Evolutionary conservation across 2,329 filamentous ascomycete genomes (phyloP).

Genomic region (Fusarium albosuccineum): DNA sequence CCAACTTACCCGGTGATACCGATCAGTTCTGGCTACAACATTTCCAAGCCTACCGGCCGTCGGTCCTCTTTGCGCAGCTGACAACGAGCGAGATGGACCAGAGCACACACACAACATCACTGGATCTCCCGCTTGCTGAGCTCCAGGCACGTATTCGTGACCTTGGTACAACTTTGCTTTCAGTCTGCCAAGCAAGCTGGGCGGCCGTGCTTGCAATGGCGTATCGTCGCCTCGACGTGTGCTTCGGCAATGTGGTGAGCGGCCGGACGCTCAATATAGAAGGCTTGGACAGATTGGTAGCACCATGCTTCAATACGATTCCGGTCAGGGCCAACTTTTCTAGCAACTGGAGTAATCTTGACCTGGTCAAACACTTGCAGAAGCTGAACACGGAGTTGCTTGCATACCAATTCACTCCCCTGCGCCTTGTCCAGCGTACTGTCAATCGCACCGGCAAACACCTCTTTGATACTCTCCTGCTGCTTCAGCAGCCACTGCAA

Average conservation of each 20-base stretch:
- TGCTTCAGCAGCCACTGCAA: conserved; percentile 77
- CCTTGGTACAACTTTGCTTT: conserved; percentile 72
- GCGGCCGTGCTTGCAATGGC: conserved; percentile 71
- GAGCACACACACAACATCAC: conserved; percentile 45
- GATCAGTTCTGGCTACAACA: conserved; percentile 76
- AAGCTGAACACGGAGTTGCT: conserved; percentile 71
- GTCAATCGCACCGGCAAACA: conserved; percentile 58
- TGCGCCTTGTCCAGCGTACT: conserved; percentile 76
- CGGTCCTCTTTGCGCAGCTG: conserved; percentile 43
- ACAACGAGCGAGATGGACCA: conserved; percentile 44
- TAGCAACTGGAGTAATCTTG: conserved; percentile 61
- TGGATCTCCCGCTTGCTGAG: conserved; percentile 55
- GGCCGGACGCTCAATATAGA: conserved; percentile 78
- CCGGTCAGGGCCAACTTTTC: conserved; percentile 74
- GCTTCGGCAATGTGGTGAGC: conserved; percentile 89
- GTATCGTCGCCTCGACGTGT: conserved; percentile 73
- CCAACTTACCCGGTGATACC: conserved; percentile 60
- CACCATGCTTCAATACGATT: conserved; percentile 92
- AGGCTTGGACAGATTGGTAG: conserved; percentile 78
- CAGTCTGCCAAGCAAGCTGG: conserved; percentile 81
- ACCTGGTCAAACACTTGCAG: conserved; percentile 72
- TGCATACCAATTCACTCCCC: conserved; percentile 78
- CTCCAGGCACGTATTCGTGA: conserved; percentile 65
- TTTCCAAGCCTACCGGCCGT: conserved; percentile 63
- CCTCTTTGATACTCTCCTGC: conserved; percentile 84